These are phyloP conservation scores for Chamaecyparis obtusa DNA, from an alignment of 75 land plant genomes.

Conservation along the genomic window DNA sequence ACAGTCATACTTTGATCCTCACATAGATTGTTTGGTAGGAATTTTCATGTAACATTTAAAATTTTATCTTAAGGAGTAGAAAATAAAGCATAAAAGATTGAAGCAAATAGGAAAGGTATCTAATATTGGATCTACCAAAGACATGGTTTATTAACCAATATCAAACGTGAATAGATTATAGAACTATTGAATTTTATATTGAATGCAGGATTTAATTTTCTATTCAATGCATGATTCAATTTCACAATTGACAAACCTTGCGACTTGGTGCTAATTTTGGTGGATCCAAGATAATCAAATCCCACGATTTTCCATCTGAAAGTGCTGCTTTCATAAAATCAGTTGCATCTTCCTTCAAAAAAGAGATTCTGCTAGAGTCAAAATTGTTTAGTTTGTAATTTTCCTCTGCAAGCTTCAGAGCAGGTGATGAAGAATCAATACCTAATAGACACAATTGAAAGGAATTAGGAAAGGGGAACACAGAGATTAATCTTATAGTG, in stretches of 20 bases:
- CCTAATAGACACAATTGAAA: slow-evolving; percentile 33
- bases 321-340: slow-evolving; percentile 73
- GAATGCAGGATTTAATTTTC: not conserved
- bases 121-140: not conserved
- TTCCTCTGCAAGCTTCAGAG: slow-evolving; percentile 81
- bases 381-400: slow-evolving; percentile 66
- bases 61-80: not conserved
- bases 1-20: not conserved
- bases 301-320: slow-evolving; percentile 66
- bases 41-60: not conserved
- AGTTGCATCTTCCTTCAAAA: slow-evolving; percentile 76
- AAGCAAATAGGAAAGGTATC: not conserved
- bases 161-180: not conserved
- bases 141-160: not conserved
- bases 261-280: slow-evolving; percentile 88
- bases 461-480: slow-evolving; percentile 2
- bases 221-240: not conserved
- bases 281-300: slow-evolving; percentile 87
- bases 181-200: not conserved
- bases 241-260: slow-evolving; percentile 46
- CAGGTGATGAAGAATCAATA: slow-evolving; percentile 83
- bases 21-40: not conserved
- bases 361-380: slow-evolving; percentile 50
- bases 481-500: not conserved
- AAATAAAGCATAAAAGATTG: not conserved